These are phyloP conservation scores for Amphibolis antarctica DNA, from an alignment of 106 monocot genomes.

Conservation along the genomic window DNA sequence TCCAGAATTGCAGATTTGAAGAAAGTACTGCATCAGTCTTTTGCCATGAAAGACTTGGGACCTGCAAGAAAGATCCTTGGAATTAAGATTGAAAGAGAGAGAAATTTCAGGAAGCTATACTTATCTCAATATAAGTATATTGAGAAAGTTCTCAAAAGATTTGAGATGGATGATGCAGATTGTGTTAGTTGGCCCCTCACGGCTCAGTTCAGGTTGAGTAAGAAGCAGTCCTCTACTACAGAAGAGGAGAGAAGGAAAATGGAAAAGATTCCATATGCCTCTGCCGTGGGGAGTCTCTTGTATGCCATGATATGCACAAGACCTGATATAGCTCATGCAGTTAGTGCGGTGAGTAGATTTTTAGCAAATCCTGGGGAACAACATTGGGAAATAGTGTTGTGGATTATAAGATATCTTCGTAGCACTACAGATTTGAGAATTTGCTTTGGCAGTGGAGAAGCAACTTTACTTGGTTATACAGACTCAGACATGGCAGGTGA, in stretches of 20 bases:
- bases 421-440: not conserved
- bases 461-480: not conserved
- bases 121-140: slow-evolving; percentile 8
- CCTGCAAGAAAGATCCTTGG: slow-evolving; percentile 6
- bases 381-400: slow-evolving; percentile 10
- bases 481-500: slow-evolving; percentile 8
- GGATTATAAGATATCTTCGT: slow-evolving; percentile 10
- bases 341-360: slow-evolving; percentile 8
- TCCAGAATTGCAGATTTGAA: slow-evolving; percentile 6
- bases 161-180: slow-evolving; percentile 6
- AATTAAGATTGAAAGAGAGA: not conserved
- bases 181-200: not conserved
- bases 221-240: not conserved
- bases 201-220: slow-evolving; percentile 3
- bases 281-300: slow-evolving; percentile 7
- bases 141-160: slow-evolving; percentile 4
- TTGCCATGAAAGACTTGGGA: slow-evolving; percentile 11
- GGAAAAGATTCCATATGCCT: slow-evolving; percentile 7
- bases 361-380: slow-evolving; percentile 8
- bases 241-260: not conserved
- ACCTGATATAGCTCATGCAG: slow-evolving; percentile 5
- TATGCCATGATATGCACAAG: slow-evolving; percentile 20
- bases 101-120: slow-evolving; percentile 2
- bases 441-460: not conserved
- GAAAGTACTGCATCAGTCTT: slow-evolving; percentile 5